These are phyloP conservation scores for Saxophila tyrrhenica DNA, from an alignment of 495 filamentous ascomycete genomes.

Conservation along the genomic window DNA sequence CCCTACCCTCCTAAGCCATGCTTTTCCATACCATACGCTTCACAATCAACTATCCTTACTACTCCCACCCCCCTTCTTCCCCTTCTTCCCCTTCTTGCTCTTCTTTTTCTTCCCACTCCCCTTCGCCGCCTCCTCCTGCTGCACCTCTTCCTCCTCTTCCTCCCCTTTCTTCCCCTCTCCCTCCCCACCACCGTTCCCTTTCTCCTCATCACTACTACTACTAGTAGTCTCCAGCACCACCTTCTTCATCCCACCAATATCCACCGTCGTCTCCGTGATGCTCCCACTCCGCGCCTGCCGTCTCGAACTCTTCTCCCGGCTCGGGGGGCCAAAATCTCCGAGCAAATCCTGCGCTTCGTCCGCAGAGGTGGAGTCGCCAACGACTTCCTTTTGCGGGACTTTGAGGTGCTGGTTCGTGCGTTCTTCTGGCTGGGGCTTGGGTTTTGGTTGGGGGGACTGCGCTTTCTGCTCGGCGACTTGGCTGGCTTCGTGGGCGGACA, in stretches of 20 bases:
- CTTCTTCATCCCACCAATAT: slow-evolving; percentile 72
- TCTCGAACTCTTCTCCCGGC: not conserved
- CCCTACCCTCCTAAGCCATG: too few relatives aligned
- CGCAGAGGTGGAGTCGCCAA: not conserved
- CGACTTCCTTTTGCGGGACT: slow-evolving; percentile 5
- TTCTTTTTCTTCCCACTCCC: slow-evolving; percentile 9
- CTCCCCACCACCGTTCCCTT: not conserved
- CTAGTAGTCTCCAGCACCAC: slow-evolving; percentile 67
- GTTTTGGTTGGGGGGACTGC: slow-evolving; percentile 1
- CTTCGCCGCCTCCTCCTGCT: slow-evolving; percentile 1
- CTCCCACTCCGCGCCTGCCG: slow-evolving; percentile 59
- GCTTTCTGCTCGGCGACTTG: slow-evolving; percentile 14
- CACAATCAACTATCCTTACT: not conserved
- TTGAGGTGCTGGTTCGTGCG: not conserved
- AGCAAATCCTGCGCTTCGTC: slow-evolving; percentile 8
- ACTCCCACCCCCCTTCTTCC: slow-evolving; percentile 15
- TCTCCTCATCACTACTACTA: slow-evolving; percentile 26
- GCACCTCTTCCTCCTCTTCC: not conserved
- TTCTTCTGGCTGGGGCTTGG: not conserved
- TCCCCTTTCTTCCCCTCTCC: not conserved
- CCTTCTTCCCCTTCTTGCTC: slow-evolving; percentile 20
- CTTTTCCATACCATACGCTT: too few relatives aligned
- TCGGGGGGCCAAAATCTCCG: slow-evolving; percentile 16
- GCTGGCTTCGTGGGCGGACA: slow-evolving; percentile 7
- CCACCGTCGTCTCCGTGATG: slow-evolving; percentile 79